These are phyloP conservation scores for Colletotrichum chlorophyti DNA, from an alignment of 2,329 filamentous ascomycete genomes.

Conservation along the genomic window DNA sequence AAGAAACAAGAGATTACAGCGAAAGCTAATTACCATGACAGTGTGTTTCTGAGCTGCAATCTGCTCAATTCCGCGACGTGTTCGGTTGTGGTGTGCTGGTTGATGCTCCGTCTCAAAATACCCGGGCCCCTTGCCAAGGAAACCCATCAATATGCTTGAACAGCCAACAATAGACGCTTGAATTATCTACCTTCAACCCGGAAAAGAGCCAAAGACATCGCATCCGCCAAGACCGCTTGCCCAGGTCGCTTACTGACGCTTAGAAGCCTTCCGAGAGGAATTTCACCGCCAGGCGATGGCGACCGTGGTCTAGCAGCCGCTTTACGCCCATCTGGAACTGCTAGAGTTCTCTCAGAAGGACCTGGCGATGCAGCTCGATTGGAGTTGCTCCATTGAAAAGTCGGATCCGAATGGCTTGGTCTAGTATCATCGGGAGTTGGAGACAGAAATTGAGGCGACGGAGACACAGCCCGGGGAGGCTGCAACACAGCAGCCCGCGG, in stretches of 20 bases:
- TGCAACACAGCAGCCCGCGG: constrained; percentile 6
- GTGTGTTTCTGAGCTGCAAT: too few relatives aligned
- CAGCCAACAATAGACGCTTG: too few relatives aligned
- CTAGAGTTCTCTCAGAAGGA: background rate
- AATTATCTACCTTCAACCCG: constrained; percentile 26
- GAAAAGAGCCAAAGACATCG: constrained; percentile 31
- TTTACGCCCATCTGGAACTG: background rate
- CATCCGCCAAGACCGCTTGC: constrained; percentile 28
- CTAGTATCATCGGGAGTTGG: background rate
- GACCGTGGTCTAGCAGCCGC: background rate
- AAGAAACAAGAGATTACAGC: too few relatives aligned
- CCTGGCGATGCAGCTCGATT: background rate
- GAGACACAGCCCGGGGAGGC: background rate
- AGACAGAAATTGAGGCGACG: constrained; percentile 1
- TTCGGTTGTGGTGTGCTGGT: too few relatives aligned
- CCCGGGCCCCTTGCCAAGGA: too few relatives aligned
- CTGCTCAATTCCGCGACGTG: too few relatives aligned
- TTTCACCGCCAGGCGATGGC: constrained; percentile 16
- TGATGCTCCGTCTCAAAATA: too few relatives aligned
- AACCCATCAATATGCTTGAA: too few relatives aligned
- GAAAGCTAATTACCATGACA: too few relatives aligned
- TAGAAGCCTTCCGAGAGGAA: constrained; percentile 24
- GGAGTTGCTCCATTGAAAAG: constrained; percentile 10
- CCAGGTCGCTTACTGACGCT: constrained; percentile 26
- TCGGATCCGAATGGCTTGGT: background rate